Evolutionary conservation across 108 stramenopile species (phyloP), one percentile per base, ranked within the genome.

Genomic region (Aurantiochytrium sp.): DNA sequence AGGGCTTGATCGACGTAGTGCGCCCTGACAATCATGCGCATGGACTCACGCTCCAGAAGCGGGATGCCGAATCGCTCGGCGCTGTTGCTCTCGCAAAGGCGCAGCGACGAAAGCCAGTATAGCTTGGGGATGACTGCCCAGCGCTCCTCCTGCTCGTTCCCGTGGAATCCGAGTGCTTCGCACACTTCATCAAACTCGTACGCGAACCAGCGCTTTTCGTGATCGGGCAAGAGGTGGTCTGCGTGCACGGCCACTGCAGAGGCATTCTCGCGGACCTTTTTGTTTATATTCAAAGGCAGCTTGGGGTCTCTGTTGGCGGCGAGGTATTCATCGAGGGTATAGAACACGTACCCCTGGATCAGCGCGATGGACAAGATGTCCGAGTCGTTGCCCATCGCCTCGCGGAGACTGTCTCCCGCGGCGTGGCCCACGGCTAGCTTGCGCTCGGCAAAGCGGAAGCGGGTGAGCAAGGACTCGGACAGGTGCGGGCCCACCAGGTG

Each of bases 381-480:
- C 4, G 39, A 48, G 39, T 41, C 73, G 27, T 17, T 27, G 1
- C 27, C 27, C 10, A 48, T 6, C 30, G n/a, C 12, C 36, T 37
- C 8, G 24, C 45, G 42, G 21, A 81, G 45, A 48, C 27, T 81
- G 1, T 48, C 17, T 1, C 39, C 30, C 45, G 73, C 73, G 6
- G 45, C 73, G 12, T 81, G 73, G 27, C 24, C 73, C n/a, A 81
- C 73, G 10, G 73, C 39, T 6, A 81, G 21, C 24, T 81, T 81
- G 27, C 73, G 73, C 73, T 81, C 42, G 8, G 73, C 73, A 24
- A 81, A 81, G n/a, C 73, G 73, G 32, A 81, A 81, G 42, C 73
- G 39, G 2, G 73, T 81, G 27, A 48, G 27, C 6, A 81, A 24
- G 21, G 73, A 30, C 24, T 81, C 73, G 6, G 73, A 81, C 12